phyloP scores from a whole-genome alignment of 768 basidiomycete species.

The Tulasnella calospora region DNA sequence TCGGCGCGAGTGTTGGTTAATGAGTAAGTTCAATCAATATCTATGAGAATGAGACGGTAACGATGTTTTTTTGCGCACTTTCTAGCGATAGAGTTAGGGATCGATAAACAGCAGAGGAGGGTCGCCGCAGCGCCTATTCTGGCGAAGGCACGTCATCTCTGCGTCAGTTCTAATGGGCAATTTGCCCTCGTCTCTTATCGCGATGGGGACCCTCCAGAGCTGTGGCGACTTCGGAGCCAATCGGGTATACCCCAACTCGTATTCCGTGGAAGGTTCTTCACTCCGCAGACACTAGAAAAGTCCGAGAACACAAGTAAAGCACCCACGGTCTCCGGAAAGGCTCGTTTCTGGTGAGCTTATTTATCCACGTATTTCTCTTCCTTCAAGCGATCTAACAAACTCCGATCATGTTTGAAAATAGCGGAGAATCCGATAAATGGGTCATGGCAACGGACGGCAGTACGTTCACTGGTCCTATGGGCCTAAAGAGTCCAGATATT shows the following conservation, averaged over 20 bases:
- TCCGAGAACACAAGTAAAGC: slow-evolving; percentile 67
- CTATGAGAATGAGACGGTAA: not conserved
- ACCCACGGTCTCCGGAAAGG: slow-evolving; percentile 55
- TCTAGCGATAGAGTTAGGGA: too few species aligned
- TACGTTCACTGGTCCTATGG: not conserved
- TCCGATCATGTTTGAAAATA: not conserved
- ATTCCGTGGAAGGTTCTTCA: not conserved
- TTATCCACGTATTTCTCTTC: not conserved
- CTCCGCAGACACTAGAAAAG: slow-evolving; percentile 69
- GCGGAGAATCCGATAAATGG: slow-evolving; percentile 66
- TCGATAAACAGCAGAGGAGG: too few species aligned
- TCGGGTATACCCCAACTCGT: not conserved
- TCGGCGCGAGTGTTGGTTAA: slow-evolving; percentile 64
- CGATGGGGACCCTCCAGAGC: slow-evolving; percentile 69
- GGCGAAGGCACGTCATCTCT: slow-evolving; percentile 67
- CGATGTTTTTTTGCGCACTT: too few species aligned
- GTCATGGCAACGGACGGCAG: slow-evolving; percentile 71
- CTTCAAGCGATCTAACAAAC: not conserved
- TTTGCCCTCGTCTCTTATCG: slow-evolving; percentile 71
- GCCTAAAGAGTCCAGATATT: too few species aligned
- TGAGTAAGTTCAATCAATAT: slow-evolving; percentile 42
- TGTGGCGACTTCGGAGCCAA: slow-evolving; percentile 64
- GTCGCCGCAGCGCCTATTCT: slow-evolving; percentile 72
- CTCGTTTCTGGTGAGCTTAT: slow-evolving; percentile 46
- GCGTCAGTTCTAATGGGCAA: slow-evolving; percentile 54